These are phyloP conservation scores for Biscogniauxia marginata DNA, from an alignment of 2,329 filamentous ascomycete genomes.

Conservation along the genomic window DNA sequence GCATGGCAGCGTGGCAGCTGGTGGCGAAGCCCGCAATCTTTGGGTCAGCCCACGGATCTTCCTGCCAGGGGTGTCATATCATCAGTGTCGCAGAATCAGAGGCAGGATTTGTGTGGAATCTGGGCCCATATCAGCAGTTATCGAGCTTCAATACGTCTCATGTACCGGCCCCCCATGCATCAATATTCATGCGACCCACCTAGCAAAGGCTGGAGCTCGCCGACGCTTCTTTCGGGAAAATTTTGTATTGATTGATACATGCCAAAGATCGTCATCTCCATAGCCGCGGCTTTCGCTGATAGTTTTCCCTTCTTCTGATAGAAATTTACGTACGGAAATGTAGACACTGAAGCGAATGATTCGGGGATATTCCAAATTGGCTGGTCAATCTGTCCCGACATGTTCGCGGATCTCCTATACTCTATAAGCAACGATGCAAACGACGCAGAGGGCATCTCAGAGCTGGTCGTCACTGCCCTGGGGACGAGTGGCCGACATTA, in stretches of 20 bases:
- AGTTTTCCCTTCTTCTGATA: not conserved
- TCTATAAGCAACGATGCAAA: constrained; percentile 22
- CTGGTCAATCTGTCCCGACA: constrained; percentile 9
- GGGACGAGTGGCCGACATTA: constrained; percentile 31
- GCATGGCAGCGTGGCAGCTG: not conserved
- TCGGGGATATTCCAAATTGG: not conserved
- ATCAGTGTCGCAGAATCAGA: constrained; percentile 10
- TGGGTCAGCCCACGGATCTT: not conserved
- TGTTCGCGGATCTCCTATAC: constrained; percentile 28
- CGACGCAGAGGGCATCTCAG: constrained; percentile 27
- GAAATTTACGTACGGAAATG: not conserved
- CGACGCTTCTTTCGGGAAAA: not conserved
- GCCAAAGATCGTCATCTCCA: not conserved
- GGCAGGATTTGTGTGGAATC: constrained; percentile 11
- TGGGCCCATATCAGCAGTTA: constrained; percentile 21
- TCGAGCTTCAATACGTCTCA: constrained; percentile 10
- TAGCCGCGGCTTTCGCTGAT: not conserved
- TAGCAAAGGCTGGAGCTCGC: not conserved
- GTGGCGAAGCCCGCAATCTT: not conserved
- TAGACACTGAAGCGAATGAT: constrained; percentile 1
- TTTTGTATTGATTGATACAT: not conserved
- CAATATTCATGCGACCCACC: constrained; percentile 1
- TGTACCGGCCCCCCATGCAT: not conserved
- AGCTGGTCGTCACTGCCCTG: constrained; percentile 33
- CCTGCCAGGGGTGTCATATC: not conserved